These are phyloP conservation scores for Spatholobus suberectus DNA, from an alignment of 306 rosid species.

Conservation along the genomic window DNA sequence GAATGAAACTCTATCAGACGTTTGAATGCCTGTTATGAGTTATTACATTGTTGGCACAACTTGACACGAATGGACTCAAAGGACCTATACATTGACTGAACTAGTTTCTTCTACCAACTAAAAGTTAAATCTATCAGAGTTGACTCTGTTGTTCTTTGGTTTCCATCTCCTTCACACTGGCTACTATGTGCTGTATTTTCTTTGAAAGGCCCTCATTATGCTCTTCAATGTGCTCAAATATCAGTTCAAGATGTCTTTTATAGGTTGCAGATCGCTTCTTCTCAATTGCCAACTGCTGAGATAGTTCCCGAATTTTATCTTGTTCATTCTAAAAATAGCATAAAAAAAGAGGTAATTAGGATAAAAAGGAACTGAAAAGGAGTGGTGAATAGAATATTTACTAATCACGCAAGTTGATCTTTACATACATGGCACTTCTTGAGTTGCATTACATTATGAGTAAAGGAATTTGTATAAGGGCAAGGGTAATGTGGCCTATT, in stretches of 20 bases:
- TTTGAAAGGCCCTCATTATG: slow-evolving; percentile 83
- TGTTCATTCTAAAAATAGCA: slow-evolving; percentile 70
- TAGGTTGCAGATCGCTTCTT: slow-evolving; percentile 85
- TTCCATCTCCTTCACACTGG: slow-evolving; percentile 85
- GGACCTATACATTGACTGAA: slow-evolving; percentile 48
- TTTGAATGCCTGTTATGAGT: slow-evolving; percentile 34
- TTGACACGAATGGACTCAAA: slow-evolving; percentile 44
- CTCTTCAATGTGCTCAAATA: slow-evolving; percentile 91
- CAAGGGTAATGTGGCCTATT: neutral
- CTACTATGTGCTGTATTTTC: slow-evolving; percentile 89
- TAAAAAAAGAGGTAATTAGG: slow-evolving; percentile 31
- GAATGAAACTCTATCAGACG: slow-evolving; percentile 7
- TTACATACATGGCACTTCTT: neutral
- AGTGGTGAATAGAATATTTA: neutral
- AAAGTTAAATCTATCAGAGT: slow-evolving; percentile 55
- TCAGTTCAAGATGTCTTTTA: slow-evolving; percentile 91
- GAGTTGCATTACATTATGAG: neutral
- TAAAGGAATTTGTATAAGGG: neutral
- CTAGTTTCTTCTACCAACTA: slow-evolving; percentile 44
- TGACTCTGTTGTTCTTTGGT: slow-evolving; percentile 55
- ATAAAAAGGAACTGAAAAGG: neutral
- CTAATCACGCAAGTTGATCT: slow-evolving; percentile 2
- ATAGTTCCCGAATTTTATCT: slow-evolving; percentile 86
- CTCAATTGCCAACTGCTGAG: slow-evolving; percentile 88
- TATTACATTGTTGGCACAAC: slow-evolving; percentile 24